Conservation (phyloP, 2,329 filamentous ascomycete genomes). For the Purpureocillium lavendulum region DNA sequence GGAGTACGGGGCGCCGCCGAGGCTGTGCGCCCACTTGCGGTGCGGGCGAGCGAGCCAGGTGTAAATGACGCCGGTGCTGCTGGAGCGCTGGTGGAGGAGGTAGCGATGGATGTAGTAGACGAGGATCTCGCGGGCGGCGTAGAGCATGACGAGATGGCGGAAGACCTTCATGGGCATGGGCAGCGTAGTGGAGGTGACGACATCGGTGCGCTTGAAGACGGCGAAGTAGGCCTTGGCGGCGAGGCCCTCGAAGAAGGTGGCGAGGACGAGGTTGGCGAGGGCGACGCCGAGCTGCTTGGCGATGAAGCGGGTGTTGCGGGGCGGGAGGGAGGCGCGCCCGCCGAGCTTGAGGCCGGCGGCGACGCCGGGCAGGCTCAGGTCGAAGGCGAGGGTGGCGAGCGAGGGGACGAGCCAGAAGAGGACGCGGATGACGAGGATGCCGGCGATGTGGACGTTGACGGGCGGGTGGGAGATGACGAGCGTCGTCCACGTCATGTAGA, state of each 20-base stretch:
- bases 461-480: slow-evolving; percentile 70
- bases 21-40: slow-evolving; percentile 39
- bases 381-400: slow-evolving; percentile 53
- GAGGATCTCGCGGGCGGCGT: slow-evolving; percentile 43
- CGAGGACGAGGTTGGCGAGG: slow-evolving; percentile 35
- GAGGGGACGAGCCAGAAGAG: slow-evolving; percentile 69
- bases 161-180: slow-evolving; percentile 45
- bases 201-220: slow-evolving; percentile 29
- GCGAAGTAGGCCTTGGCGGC: slow-evolving; percentile 27
- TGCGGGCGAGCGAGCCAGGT: slow-evolving; percentile 23
- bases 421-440: slow-evolving; percentile 57
- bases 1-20: slow-evolving; percentile 48
- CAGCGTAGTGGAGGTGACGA: slow-evolving; percentile 38
- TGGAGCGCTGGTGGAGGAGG: slow-evolving; percentile 49
- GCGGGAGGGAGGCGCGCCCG: slow-evolving; percentile 41
- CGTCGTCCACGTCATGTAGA: slow-evolving; percentile 84
- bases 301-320: slow-evolving; percentile 27
- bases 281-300: slow-evolving; percentile 30
- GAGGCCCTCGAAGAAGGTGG: slow-evolving; percentile 33
- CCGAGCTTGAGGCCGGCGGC: slow-evolving; percentile 62
- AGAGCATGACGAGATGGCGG: slow-evolving; percentile 37
- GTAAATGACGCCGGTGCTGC: slow-evolving; percentile 18
- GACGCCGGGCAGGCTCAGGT: slow-evolving; percentile 60
- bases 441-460: slow-evolving; percentile 42
- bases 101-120: slow-evolving; percentile 69